These are phyloP conservation scores for Musa itinerans DNA, from an alignment of 176 grass and related monocot species.

Conservation along the genomic window DNA sequence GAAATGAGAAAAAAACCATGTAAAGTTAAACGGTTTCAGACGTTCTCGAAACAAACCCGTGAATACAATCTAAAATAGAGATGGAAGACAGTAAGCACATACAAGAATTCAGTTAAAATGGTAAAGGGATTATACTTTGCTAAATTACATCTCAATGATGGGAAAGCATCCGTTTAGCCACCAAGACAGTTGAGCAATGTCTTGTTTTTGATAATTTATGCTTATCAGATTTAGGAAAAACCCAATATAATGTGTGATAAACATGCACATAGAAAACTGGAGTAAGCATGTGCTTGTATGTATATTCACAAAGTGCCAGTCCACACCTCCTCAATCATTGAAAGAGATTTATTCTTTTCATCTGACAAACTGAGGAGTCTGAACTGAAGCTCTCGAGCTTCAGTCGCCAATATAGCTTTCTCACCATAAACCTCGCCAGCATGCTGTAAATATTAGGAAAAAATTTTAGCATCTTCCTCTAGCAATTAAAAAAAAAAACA, in stretches of 20 bases:
- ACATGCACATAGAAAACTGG: neutral
- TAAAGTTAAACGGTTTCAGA: no score
- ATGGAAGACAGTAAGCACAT: no score
- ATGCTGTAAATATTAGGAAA: conserved; percentile 31
- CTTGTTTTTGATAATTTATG: neutral
- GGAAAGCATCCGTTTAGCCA: no score
- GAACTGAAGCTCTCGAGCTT: conserved; percentile 49
- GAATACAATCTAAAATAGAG: no score
- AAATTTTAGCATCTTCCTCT: neutral
- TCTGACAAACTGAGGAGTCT: conserved; percentile 39
- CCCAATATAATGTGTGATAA: neutral
- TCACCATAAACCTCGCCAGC: conserved; percentile 54
- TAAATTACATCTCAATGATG: no score
- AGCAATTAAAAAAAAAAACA: neutral
- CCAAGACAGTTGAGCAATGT: no score
- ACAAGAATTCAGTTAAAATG: no score
- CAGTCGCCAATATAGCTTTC: conserved; percentile 65
- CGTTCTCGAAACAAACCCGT: no score
- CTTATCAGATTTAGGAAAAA: neutral
- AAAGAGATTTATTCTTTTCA: conserved; percentile 32
- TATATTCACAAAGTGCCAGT: neutral
- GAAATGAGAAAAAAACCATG: no score
- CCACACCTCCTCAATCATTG: conserved; percentile 42
- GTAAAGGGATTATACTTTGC: no score
- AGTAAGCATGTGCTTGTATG: neutral